Percentiles rank a stretch among this genome's conserved stretches.
phyloP scores from a whole-genome alignment of 2,329 filamentous ascomycete genomes.

The Septoria linicola region DNA sequence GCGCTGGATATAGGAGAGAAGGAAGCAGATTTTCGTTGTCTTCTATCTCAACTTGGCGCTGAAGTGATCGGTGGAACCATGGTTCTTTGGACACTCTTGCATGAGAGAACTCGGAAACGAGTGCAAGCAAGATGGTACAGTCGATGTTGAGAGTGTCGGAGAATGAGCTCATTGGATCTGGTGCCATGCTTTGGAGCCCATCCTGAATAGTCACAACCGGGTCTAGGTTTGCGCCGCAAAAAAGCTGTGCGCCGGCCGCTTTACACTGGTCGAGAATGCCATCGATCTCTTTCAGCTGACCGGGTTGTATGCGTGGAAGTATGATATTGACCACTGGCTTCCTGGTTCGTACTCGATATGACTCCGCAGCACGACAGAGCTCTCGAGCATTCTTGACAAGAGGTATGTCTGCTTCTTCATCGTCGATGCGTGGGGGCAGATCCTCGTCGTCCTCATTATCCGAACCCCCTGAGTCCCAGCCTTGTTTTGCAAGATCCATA shows the following conservation, averaged over 20 bases:
- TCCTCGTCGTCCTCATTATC: constrained; percentile 48
- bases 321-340: constrained; percentile 61
- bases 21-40: constrained; percentile 59
- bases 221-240: constrained; percentile 34
- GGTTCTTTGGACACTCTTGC: constrained; percentile 47
- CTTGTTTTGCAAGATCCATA: constrained; percentile 67
- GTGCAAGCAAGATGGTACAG: constrained; percentile 68
- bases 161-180: constrained; percentile 42
- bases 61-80: constrained; percentile 60
- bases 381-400: constrained; percentile 61
- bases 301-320: constrained; percentile 57
- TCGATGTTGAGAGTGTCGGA: constrained; percentile 58
- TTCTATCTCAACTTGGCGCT: constrained; percentile 65
- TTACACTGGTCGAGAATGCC: constrained; percentile 57
- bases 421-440: constrained; percentile 41
- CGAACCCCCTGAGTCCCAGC: constrained; percentile 57
- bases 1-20: constrained; percentile 61
- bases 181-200: constrained; percentile 37
- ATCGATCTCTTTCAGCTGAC: constrained; percentile 55
- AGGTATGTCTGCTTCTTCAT: constrained; percentile 54
- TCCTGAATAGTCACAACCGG: constrained; percentile 26
- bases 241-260: constrained; percentile 46
- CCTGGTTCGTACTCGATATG: constrained; percentile 58
- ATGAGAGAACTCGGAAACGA: constrained; percentile 73
- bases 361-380: constrained; percentile 57